Evolutionary conservation across 1,139 yeast species (phyloP).

Genomic region (Pichia sp.): DNA sequence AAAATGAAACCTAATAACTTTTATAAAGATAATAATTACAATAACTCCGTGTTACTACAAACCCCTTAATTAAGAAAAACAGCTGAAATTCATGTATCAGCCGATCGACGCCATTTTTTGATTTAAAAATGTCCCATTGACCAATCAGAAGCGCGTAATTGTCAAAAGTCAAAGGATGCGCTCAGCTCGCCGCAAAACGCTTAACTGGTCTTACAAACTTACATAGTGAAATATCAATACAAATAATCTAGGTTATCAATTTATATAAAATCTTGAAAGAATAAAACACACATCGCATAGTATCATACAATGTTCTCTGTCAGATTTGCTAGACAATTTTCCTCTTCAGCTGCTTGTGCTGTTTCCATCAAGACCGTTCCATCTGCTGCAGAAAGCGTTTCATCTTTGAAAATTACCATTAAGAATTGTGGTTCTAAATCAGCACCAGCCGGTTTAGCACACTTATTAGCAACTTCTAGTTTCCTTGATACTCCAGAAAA

Average conservation of each 20-base stretch:
- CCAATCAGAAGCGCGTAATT: constrained; percentile 11
- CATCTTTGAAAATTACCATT: constrained; percentile 63
- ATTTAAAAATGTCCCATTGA: too few species aligned
- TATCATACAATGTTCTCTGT: constrained; percentile 12
- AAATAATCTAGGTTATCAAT: neutral
- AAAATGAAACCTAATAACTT: neutral
- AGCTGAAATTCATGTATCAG: neutral
- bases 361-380: constrained; percentile 38
- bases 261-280: neutral
- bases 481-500: constrained; percentile 79
- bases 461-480: constrained; percentile 76
- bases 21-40: neutral
- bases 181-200: neutral
- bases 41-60: neutral
- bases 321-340: constrained; percentile 16
- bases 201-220: too few species aligned
- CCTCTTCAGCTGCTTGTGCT: constrained; percentile 17
- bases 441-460: constrained; percentile 68
- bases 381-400: constrained; percentile 39
- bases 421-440: constrained; percentile 86
- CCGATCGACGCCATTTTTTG: neutral
- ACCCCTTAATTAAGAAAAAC: neutral
- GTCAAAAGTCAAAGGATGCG: neutral
- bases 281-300: neutral
- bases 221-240: too few species aligned